Evolutionary conservation across 116 monocot species (phyloP).

Genomic region (Papilionanthe hybrid): DNA sequence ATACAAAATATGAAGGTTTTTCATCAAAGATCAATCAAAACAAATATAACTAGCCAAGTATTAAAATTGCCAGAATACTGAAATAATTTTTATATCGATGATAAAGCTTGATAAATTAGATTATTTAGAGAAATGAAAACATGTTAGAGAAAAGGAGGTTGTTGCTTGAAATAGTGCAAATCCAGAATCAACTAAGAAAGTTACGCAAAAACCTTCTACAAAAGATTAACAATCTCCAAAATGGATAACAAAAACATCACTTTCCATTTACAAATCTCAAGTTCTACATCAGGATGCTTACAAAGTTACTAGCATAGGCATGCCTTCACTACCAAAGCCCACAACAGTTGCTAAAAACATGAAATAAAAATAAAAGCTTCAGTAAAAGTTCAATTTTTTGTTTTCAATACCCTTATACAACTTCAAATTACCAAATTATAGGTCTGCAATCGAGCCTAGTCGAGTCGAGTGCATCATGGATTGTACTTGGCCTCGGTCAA

Average conservation of each 20-base stretch:
- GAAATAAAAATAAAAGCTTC: background rate
- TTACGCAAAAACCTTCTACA: background rate
- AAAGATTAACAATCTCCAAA: background rate
- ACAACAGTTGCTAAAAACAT: background rate
- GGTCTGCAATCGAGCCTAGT: background rate
- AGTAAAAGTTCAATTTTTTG: background rate
- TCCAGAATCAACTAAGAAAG: too few species aligned
- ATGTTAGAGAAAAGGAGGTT: background rate
- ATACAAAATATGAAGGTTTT: slow-evolving; percentile 3
- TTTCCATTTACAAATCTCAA: background rate
- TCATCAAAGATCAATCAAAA: background rate
- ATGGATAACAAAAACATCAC: background rate
- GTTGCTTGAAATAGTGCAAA: too few species aligned
- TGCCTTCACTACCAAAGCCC: background rate
- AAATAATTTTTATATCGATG: background rate
- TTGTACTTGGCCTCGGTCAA: too few species aligned
- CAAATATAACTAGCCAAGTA: background rate
- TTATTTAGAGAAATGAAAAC: background rate
- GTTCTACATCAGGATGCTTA: background rate
- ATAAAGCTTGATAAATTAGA: background rate
- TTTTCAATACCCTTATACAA: background rate
- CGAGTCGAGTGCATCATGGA: too few species aligned
- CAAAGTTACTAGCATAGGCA: background rate
- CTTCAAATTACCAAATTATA: background rate
- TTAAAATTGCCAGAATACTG: background rate